Conservation (phyloP, 1,284 basidiomycete species). For the Ceratobasidium sp. region DNA sequence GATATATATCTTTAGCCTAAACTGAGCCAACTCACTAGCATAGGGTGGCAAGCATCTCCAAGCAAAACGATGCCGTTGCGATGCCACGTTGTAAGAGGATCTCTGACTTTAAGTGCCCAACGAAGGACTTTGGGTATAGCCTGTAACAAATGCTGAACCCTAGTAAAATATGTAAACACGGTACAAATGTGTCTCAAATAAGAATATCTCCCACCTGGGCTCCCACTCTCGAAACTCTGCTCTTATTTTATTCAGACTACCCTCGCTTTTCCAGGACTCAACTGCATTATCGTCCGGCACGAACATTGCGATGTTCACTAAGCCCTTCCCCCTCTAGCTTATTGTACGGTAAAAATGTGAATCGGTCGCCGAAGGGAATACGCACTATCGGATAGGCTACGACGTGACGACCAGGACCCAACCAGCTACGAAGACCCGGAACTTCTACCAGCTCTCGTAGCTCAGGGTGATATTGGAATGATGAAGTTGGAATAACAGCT, state of each 20-base stretch:
- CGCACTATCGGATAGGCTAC: conserved; percentile 32
- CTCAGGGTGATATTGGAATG: conserved; percentile 29
- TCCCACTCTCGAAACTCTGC: conserved; percentile 40
- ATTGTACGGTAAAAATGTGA: background rate
- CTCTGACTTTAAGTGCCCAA: conserved; percentile 34
- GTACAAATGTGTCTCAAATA: background rate
- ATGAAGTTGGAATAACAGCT: conserved; percentile 38
- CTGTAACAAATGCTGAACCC: conserved; percentile 37
- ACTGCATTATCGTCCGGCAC: conserved; percentile 32
- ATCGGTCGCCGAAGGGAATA: background rate
- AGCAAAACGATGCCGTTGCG: conserved; percentile 57
- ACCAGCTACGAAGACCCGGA: conserved; percentile 21
- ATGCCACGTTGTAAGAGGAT: conserved; percentile 60
- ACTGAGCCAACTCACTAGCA: conserved; percentile 44
- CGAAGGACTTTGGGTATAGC: conserved; percentile 28
- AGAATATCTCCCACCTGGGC: conserved; percentile 38
- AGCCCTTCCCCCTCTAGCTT: background rate
- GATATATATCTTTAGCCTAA: background rate
- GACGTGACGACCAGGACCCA: conserved; percentile 40
- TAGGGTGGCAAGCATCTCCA: conserved; percentile 60
- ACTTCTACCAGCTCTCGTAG: conserved; percentile 38
- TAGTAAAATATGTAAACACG: background rate
- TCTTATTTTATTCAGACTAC: conserved; percentile 21
- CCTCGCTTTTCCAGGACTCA: conserved; percentile 35
- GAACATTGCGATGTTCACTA: conserved; percentile 35